phyloP scores from a whole-genome alignment of 768 basidiomycete species.

The Hemileccinum impolitum region DNA sequence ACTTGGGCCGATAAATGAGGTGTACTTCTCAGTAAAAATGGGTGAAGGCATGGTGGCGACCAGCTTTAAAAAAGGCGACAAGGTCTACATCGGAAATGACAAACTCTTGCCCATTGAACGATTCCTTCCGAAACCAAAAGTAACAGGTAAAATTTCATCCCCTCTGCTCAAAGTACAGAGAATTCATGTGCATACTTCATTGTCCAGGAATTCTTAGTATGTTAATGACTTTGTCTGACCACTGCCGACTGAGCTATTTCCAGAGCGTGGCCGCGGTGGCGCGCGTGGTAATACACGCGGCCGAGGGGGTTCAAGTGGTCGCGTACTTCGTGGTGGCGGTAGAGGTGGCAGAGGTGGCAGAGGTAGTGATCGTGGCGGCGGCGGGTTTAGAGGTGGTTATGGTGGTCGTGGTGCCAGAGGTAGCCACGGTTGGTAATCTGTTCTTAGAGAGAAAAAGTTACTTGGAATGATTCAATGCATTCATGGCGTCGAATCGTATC shows the following conservation, averaged over 20 bases:
- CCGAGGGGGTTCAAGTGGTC: constrained; percentile 24
- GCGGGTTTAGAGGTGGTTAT: constrained; percentile 46
- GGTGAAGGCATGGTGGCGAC: constrained; percentile 91
- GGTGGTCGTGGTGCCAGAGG: constrained; percentile 44
- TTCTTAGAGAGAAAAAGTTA: neutral
- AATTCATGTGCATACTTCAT: neutral
- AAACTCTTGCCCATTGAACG: constrained; percentile 95
- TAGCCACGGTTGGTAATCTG: constrained; percentile 46
- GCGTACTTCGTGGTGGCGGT: constrained; percentile 36
- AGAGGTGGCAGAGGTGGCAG: constrained; percentile 33
- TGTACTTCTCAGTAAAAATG: constrained; percentile 98
- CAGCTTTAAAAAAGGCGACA: constrained; percentile 97
- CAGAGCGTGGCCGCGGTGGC: constrained; percentile 46
- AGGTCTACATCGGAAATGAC: constrained; percentile 96
- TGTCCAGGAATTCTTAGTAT: constrained; percentile 28
- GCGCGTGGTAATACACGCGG: constrained; percentile 25
- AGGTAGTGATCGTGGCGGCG: constrained; percentile 39
- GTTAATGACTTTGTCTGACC: constrained; percentile 2
- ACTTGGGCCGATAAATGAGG: constrained; percentile 98
- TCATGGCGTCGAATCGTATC: no score
- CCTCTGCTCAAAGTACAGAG: constrained; percentile 2
- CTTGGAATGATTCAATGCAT: neutral
- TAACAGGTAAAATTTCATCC: constrained; percentile 53
- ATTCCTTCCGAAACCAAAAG: constrained; percentile 95
- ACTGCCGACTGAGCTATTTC: constrained; percentile 30